Evolutionary conservation across 2,329 filamentous ascomycete species (phyloP).

Genomic region (Clarireedia monteithiana): DNA sequence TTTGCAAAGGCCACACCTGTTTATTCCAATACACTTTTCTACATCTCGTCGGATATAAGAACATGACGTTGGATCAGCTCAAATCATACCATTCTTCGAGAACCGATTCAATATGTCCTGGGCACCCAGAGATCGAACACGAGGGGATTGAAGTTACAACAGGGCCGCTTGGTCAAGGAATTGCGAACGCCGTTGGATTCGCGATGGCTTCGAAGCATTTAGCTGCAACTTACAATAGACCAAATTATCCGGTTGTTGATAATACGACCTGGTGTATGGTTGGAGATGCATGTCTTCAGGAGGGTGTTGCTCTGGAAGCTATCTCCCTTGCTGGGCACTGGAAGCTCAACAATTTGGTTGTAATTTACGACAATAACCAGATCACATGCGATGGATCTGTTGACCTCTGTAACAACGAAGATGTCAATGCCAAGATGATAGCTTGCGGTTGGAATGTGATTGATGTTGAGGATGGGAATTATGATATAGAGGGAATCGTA

Average conservation of each 20-base stretch:
- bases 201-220: constrained; percentile 43
- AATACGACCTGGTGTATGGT: constrained; percentile 43
- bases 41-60: constrained; percentile 38
- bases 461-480: constrained; percentile 38
- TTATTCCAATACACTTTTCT: constrained; percentile 38
- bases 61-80: constrained; percentile 40
- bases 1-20: constrained; percentile 34
- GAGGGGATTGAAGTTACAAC: constrained; percentile 44
- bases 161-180: constrained; percentile 42
- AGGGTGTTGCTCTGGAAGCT: constrained; percentile 42
- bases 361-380: constrained; percentile 47
- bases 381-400: constrained; percentile 42
- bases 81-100: constrained; percentile 37
- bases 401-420: constrained; percentile 39
- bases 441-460: constrained; percentile 42
- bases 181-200: constrained; percentile 43
- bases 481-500: constrained; percentile 36
- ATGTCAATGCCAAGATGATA: constrained; percentile 42
- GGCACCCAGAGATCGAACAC: constrained; percentile 42
- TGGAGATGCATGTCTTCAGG: constrained; percentile 42
- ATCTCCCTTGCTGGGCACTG: constrained; percentile 41
- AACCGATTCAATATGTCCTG: constrained; percentile 32
- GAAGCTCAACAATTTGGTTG: constrained; percentile 39
- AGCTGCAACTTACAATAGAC: constrained; percentile 38
- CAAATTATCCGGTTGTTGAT: constrained; percentile 35